Conservation (phyloP, 805 yeast genomes). For the Zygosaccharomyces kombuchaensis region DNA sequence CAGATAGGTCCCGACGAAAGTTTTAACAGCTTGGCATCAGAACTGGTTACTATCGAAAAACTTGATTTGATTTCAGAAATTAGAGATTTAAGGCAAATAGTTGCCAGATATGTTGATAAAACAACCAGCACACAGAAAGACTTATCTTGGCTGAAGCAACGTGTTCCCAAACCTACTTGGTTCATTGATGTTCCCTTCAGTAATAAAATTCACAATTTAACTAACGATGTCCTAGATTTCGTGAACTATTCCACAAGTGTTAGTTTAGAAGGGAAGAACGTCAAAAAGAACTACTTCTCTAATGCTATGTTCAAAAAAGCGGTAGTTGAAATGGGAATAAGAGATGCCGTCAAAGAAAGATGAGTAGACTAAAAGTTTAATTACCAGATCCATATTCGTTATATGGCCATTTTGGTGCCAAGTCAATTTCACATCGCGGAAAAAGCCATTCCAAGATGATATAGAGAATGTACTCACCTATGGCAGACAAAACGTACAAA, state of each 20-base stretch:
- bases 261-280: neutral
- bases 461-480: conserved; percentile 70
- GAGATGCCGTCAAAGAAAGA: neutral
- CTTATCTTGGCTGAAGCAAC: conserved; percentile 5
- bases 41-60: conserved; percentile 34
- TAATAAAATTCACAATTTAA: neutral
- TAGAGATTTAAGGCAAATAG: conserved; percentile 38
- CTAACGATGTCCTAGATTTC: conserved; percentile 2
- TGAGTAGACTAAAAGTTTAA: neutral
- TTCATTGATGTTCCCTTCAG: neutral
- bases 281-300: conserved; percentile 1
- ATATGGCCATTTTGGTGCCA: conserved; percentile 73
- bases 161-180: too few relatives aligned
- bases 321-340: neutral
- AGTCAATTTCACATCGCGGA: conserved; percentile 69
- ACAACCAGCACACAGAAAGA: neutral
- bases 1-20: conserved; percentile 26
- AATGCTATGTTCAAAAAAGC: conserved; percentile 5
- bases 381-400: conserved; percentile 2
- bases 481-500: conserved; percentile 71
- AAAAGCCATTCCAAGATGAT: conserved; percentile 61
- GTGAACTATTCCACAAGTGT: neutral
- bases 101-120: conserved; percentile 15
- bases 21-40: conserved; percentile 36
- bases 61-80: conserved; percentile 44